Conservation (phyloP, 192 early-diverging fungal species). For the Coemansia sp. region DNA sequence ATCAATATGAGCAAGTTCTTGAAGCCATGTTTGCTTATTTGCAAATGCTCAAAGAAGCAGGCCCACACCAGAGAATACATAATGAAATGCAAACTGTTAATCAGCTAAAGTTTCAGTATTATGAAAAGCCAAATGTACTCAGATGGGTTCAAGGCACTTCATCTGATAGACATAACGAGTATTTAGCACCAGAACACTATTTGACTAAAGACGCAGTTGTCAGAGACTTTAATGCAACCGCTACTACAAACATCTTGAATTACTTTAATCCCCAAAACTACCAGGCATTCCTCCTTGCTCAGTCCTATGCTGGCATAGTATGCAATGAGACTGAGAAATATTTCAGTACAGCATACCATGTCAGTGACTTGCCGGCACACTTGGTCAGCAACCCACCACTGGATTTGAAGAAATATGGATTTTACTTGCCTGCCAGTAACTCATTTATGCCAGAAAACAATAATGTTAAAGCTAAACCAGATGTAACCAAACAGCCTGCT, state of each 20-base stretch:
- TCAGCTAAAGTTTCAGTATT: background rate
- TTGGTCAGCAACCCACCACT: background rate
- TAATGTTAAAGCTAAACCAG: background rate
- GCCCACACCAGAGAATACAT: conserved; percentile 21
- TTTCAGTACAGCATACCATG: background rate
- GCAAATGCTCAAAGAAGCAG: conserved; percentile 16
- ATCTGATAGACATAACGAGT: background rate
- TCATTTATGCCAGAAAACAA: background rate
- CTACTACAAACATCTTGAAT: background rate
- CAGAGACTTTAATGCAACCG: background rate
- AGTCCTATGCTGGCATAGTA: background rate
- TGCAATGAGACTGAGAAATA: conserved; percentile 1
- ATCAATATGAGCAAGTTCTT: conserved; percentile 18
- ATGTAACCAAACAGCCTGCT: background rate
- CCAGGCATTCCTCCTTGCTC: background rate
- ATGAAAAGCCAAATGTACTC: background rate
- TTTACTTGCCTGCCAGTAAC: background rate
- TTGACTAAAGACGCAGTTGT: background rate
- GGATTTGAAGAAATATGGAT: background rate
- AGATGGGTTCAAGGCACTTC: background rate
- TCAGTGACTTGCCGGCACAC: background rate
- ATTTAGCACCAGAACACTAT: background rate
- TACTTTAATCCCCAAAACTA: background rate
- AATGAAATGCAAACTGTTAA: background rate
- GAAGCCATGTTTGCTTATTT: conserved; percentile 28